Base-by-base conservation (phyloP, 257 asterid genomes). In the Plantago ovata region DNA sequence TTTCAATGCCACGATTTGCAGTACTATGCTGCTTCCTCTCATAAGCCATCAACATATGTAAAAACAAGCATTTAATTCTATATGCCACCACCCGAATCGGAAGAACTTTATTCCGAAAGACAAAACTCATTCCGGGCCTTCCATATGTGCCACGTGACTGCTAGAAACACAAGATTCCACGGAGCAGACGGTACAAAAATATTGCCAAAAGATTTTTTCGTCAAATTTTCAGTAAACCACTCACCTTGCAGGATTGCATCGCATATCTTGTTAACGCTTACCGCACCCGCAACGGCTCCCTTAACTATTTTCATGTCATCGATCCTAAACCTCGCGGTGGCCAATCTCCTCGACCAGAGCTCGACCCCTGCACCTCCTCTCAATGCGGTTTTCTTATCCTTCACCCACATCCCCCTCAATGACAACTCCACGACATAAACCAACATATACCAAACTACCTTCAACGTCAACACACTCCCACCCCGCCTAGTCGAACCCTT, bases 351-450 rank as follows among this genome's bases (percentile, higher is more conserved):
- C 60, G 86, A 83, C 86, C 86, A 80, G 18, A 68, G 66, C 79
- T 80, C 86, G 65, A 74, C 83, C 57, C 86, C 86, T 0, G 40
- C 75, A 36, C 86, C 86, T 60, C 83, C 86, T 67, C 77, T 76
- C 18, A 73, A 41, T 53, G 57, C 72, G 41, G 80, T 73, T 11
- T 23, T 61, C 65, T 46, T 47, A 43, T 76, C 86, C 53, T 60
- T 68, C 70, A 64, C 13, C 74, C 86, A 71, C 63, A 72, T 2
- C 2, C 36, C 9, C 49, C 83, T 70, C 66, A 73, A 8, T 8
- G 9, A 0, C 4, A 80, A 68, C 60, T 68, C 78, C 33, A 66
- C 38, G 15, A 64, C 59, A 43, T 76, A 73, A 20, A 80, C 33
- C 60, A 77, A 18, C 48, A 72, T 68, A 57, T 64, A 73, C 83